A percentile compares a stretch with the other conserved stretches of the same genome.
These are phyloP conservation scores for Grosmannia huntii DNA, from an alignment of 2,329 filamentous ascomycete species.

Conservation along the genomic window DNA sequence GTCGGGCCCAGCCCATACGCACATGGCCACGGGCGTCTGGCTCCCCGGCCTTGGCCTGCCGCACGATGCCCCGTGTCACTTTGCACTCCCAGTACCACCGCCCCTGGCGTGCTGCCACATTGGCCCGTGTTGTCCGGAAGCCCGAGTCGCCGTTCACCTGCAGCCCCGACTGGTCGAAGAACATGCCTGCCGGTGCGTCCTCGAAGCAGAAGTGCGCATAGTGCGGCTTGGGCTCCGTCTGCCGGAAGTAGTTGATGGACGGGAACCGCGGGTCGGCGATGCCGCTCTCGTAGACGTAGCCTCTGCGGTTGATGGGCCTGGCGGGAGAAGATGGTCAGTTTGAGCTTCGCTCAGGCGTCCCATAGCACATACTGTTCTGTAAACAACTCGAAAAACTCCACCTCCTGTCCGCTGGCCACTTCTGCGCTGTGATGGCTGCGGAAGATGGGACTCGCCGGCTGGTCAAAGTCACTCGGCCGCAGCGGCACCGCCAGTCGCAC, in stretches of 20 bases:
- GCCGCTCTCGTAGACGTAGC: conserved; percentile 81
- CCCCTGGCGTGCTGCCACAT: conserved; percentile 80
- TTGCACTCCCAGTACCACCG: conserved; percentile 92
- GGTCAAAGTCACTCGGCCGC: conserved; percentile 48
- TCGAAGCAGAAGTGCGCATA: conserved; percentile 82
- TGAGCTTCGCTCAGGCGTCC: no score
- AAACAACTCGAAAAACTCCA: conserved; percentile 49
- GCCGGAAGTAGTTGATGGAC: conserved; percentile 77
- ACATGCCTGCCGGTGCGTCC: conserved; percentile 75
- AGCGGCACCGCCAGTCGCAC: conserved; percentile 50
- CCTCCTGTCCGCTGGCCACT: conserved; percentile 33
- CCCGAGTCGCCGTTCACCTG: conserved; percentile 85
- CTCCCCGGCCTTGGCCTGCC: conserved; percentile 30
- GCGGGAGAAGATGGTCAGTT: conserved; percentile 19
- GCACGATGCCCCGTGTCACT: conserved; percentile 53
- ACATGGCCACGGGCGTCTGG: conserved; percentile 44
- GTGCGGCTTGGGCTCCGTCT: conserved; percentile 76
- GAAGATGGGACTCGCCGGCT: conserved; percentile 43
- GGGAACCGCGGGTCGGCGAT: conserved; percentile 82
- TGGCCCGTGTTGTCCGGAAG: conserved; percentile 81
- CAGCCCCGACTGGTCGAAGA: conserved; percentile 62
- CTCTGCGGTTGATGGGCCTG: conserved; percentile 41
- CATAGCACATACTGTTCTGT: conserved; percentile 45
- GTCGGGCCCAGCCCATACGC: conserved; percentile 73
- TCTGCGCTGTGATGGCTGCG: conserved; percentile 40